These are phyloP conservation scores for Xylariales sp. DNA, from an alignment of 2,329 filamentous ascomycete species.

Conservation along the genomic window DNA sequence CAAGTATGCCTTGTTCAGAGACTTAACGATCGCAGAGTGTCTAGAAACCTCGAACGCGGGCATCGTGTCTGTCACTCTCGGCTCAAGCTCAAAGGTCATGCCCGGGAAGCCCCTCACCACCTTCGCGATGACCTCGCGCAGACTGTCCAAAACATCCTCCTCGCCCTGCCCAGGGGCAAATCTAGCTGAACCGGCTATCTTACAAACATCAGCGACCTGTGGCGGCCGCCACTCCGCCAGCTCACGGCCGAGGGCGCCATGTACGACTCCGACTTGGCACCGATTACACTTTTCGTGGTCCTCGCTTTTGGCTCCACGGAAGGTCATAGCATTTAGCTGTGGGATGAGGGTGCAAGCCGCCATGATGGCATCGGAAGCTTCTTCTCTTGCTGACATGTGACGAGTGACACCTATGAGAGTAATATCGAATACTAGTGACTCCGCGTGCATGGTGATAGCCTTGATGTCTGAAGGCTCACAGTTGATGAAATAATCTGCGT, in stretches of 20 bases:
- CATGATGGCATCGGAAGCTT: constrained; percentile 19
- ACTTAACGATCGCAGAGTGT: constrained; percentile 13
- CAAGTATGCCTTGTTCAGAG: constrained; percentile 16
- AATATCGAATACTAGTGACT: constrained; percentile 18
- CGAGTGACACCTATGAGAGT: constrained; percentile 16
- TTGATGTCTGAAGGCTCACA: constrained; percentile 21
- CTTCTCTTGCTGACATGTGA: constrained; percentile 22
- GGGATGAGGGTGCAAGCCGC: constrained; percentile 19
- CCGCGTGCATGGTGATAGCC: constrained; percentile 22
- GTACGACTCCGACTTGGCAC: constrained; percentile 19
- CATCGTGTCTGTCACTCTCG: constrained; percentile 18
- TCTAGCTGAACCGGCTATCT: constrained; percentile 17
- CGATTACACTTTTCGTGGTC: constrained; percentile 20
- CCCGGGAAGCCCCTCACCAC: constrained; percentile 13
- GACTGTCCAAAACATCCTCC: constrained; percentile 17
- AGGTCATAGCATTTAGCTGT: constrained; percentile 13
- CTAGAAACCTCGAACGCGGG: constrained; percentile 17
- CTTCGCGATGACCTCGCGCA: constrained; percentile 11
- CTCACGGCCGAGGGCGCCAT: constrained; percentile 18
- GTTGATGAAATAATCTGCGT: constrained; percentile 20
- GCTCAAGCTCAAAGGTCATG: constrained; percentile 17
- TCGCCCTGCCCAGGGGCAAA: constrained; percentile 21
- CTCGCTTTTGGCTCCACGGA: constrained; percentile 14
- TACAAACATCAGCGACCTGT: constrained; percentile 19
- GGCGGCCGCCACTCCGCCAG: constrained; percentile 19